Evolutionary conservation across 352 stramenopile species (phyloP), one percentile per base, ranked within the genome.

Genomic region (Globisporangium paddicum): DNA sequence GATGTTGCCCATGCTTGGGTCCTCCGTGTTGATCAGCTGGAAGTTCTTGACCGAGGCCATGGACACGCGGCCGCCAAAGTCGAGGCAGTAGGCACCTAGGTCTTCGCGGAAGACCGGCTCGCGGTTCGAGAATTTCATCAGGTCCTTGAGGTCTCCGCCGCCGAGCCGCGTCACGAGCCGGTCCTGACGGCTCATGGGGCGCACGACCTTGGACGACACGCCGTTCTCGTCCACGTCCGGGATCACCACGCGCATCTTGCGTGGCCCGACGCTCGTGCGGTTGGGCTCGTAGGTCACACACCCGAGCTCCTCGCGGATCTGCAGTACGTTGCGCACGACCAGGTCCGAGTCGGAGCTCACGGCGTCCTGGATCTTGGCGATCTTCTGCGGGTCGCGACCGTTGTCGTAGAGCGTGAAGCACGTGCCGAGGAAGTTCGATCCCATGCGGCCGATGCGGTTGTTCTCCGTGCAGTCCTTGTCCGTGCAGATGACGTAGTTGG

Each of bases 381-480:
- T 62, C 63, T 95, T 95, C 68, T 95, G 86, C 40, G 86, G 85
- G 58, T 95, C 85, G 19, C 85, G 80, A n/a, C 86, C 84, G 40
- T 95, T 93, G 68, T 95, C 86, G 44, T 93, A 95, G 54, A 95
- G 65, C 13, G 86, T 95, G 42, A 95, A 95, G 59, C 80, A 89
- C 51, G 86, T 95, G 37, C 86, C 86, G 3, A 95, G 64, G 55
- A 95, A 95, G 56, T 95, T 95, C 16, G 86, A 95, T 49, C 84
- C 83, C 86, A 95, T 93, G 63, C 86, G 82, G n/a, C 86, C 86
- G 53, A 95, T 92, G 18, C 86, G 86, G 8, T 79, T 74, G 7
- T 38, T 63, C 34, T 93, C 84, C 9, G 74, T 72, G 63, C 86
- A 89, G 45, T 91, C 77, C 64, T 89, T 86, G 67, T 92, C 82